These are phyloP conservation scores for Chytridium lagenaria DNA, from an alignment of 371 early-diverging fungal species.

Conservation along the genomic window DNA sequence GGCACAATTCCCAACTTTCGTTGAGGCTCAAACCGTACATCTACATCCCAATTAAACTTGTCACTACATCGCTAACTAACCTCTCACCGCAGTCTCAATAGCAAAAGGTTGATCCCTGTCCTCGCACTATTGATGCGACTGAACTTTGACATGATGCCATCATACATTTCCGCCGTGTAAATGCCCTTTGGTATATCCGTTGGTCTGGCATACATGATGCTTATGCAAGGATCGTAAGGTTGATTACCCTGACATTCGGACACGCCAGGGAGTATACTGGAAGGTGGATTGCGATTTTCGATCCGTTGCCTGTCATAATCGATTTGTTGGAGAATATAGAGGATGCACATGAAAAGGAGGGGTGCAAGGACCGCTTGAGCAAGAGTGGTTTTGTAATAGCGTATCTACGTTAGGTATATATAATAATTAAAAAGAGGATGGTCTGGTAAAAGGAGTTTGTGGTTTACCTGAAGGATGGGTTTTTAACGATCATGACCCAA, in stretches of 20 bases:
- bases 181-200: slow-evolving; percentile 34
- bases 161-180: slow-evolving; percentile 19
- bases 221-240: slow-evolving; percentile 57
- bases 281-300: slow-evolving; percentile 50
- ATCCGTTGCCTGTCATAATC: slow-evolving; percentile 50
- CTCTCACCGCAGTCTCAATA: slow-evolving; percentile 5
- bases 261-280: not conserved
- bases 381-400: slow-evolving; percentile 53
- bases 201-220: slow-evolving; percentile 61
- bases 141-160: slow-evolving; percentile 52
- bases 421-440: not conserved
- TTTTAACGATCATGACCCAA: slow-evolving; percentile 60
- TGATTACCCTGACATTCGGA: slow-evolving; percentile 47
- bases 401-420: slow-evolving; percentile 19
- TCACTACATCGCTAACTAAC: not conserved
- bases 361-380: slow-evolving; percentile 63
- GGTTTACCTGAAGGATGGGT: slow-evolving; percentile 57
- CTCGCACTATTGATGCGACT: slow-evolving; percentile 48
- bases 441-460: not conserved
- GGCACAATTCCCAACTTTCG: slow-evolving; percentile 59
- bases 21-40: slow-evolving; percentile 47
- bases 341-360: slow-evolving; percentile 60
- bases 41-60: too few species aligned
- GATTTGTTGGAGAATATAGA: slow-evolving; percentile 59
- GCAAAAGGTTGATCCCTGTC: slow-evolving; percentile 36